Evolutionary conservation across 768 basidiomycete species (phyloP).

Genomic region (Trametes villosa): DNA sequence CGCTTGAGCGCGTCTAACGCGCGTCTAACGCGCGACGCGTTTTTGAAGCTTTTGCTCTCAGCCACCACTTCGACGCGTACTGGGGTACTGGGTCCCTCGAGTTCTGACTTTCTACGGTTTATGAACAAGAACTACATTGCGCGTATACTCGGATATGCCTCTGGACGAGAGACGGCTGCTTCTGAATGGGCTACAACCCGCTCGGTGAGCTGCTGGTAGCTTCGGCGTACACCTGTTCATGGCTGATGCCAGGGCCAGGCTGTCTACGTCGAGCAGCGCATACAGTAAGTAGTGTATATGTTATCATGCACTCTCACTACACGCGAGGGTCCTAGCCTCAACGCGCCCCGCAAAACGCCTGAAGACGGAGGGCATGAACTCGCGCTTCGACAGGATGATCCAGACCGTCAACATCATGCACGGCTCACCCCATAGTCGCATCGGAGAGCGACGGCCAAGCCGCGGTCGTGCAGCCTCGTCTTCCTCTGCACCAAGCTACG

Average conservation of each 20-base stretch:
- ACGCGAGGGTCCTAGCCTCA: background rate
- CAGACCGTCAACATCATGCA: constrained; percentile 54
- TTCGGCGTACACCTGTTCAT: background rate
- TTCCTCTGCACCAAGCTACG: constrained; percentile 47
- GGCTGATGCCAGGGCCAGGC: background rate
- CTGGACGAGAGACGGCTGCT: constrained; percentile 4
- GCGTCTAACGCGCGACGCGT: too few species aligned
- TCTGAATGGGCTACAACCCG: constrained; percentile 10
- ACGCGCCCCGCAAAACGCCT: constrained; percentile 47
- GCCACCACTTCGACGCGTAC: too few species aligned
- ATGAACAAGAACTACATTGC: background rate
- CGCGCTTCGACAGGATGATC: constrained; percentile 70
- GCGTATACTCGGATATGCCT: background rate
- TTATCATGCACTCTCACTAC: background rate
- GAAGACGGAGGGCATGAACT: constrained; percentile 54
- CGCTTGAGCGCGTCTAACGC: too few species aligned
- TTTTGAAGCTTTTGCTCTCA: too few species aligned
- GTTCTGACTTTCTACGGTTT: background rate
- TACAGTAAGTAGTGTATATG: background rate
- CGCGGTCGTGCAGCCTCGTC: constrained; percentile 44
- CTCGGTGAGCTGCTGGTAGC: background rate
- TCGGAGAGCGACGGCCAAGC: background rate
- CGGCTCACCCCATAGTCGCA: background rate
- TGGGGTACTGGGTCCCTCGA: too few species aligned
- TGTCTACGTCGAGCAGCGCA: background rate